Evolutionary conservation across 306 rosid species (phyloP).

Genomic region (Amphicarpaea edgeworthii): DNA sequence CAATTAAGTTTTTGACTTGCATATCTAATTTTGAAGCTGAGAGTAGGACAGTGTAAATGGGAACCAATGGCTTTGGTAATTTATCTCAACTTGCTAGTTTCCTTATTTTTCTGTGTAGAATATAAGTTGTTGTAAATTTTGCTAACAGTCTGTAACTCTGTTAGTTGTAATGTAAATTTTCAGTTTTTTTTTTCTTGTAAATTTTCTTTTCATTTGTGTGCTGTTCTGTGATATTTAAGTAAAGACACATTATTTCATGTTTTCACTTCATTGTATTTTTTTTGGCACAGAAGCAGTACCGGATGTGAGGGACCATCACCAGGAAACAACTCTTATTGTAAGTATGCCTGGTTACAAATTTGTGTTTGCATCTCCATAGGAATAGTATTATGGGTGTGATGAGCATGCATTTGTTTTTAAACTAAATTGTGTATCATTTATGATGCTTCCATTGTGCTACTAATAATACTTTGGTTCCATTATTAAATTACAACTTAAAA

Average conservation of each 20-base stretch:
- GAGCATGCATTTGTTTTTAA: not conserved
- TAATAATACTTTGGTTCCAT: not conserved
- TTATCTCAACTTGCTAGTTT: not conserved
- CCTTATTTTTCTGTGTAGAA: not conserved
- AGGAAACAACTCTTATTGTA: constrained; percentile 59
- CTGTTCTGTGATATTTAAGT: constrained; percentile 2
- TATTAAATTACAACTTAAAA: not conserved
- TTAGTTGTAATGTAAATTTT: constrained; percentile 12
- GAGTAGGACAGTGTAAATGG: not conserved
- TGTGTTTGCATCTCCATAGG: not conserved
- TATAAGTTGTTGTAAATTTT: constrained; percentile 7
- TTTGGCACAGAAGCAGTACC: constrained; percentile 55
- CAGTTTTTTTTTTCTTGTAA: not conserved
- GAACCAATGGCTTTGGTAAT: not conserved
- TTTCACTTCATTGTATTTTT: constrained; percentile 24
- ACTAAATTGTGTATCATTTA: not conserved
- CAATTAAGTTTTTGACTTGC: not conserved
- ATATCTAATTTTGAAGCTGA: not conserved
- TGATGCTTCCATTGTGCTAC: not conserved
- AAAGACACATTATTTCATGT: not conserved
- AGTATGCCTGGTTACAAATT: constrained; percentile 48
- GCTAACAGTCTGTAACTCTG: not conserved
- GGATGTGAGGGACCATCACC: constrained; percentile 48
- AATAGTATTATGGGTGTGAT: not conserved
- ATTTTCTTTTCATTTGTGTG: not conserved